Base-by-base conservation (phyloP, 1,284 basidiomycete species). In the Malassezia restricta region DNA sequence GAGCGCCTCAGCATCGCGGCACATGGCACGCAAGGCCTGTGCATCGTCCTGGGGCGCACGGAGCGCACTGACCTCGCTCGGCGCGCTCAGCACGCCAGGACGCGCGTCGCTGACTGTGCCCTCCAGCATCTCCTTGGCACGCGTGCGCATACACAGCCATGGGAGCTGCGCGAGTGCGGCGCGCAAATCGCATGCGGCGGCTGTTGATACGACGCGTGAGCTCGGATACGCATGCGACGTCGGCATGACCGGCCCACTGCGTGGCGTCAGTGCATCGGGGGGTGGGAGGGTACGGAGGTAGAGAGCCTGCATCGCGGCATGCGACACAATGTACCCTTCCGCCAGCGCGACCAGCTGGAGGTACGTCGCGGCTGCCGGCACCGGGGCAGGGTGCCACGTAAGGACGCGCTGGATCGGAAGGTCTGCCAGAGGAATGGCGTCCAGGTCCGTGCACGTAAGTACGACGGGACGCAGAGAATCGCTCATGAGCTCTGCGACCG, bases 261-360 rank as follows among this genome's bases (percentile, higher is more conserved):
- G 11, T 27, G n/a, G 33, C 28, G 17, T 33, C 15, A 33, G 35
- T 44, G 41, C 40, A n/a, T 29, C 35, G 9, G 39, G 38, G 27
- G 6, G 24, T 14, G 46, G 40, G n/a, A 15, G 32, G 15, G 47
- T 46, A 14, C 38, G 35, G 9, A 7, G 20, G 32, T 51, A 44
- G 37, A 52, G 43, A 5, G 43, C 17, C 6, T 40, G 54, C 41
- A 48, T 58, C 43, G 32, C 15, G 5, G 43, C 49, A 9, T 46
- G 84, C 77, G 50, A 77, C 65, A 72, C 90, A 91, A 27, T 75
- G 65, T 44, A 92, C 51, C 94, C 79, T 54, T 83, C 82, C 8
- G 73, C 70, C 38, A 79, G 67, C 8, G 88, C 88, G 39, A 94
- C 78, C 46, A 83, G 76, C 8, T 79, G 79, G 32, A 79, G 66